A percentile compares a stretch with the other conserved stretches of the same genome.
Conservation (phyloP, 2,329 filamentous ascomycete species). For the Beauveria bassiana region DNA sequence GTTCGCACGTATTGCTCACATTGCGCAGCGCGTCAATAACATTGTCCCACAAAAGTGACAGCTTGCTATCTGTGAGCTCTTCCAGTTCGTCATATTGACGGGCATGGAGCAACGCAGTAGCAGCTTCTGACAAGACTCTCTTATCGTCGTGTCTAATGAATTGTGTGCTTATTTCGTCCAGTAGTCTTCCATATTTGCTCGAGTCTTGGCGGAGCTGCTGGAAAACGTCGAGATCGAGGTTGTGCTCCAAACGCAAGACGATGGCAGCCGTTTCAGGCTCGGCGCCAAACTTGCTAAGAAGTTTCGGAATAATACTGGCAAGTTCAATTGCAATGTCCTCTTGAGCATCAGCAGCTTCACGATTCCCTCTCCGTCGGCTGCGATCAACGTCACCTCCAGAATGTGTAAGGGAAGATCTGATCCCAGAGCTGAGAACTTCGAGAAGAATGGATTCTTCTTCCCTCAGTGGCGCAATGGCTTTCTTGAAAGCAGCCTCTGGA, state of each 20-base stretch:
- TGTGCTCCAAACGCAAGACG: constrained; percentile 77
- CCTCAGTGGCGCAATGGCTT: constrained; percentile 63
- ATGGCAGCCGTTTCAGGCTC: constrained; percentile 76
- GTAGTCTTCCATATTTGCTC: constrained; percentile 66
- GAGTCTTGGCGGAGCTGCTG: constrained; percentile 83
- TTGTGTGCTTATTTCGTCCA: constrained; percentile 90
- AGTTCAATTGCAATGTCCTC: constrained; percentile 74
- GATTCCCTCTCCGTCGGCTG: constrained; percentile 46
- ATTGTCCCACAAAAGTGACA: constrained; percentile 81
- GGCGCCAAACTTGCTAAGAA: constrained; percentile 92
- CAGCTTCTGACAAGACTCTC: constrained; percentile 75
- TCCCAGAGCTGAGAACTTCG: constrained; percentile 76
- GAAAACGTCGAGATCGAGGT: constrained; percentile 80
- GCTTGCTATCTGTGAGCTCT: constrained; percentile 73
- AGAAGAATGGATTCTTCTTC: constrained; percentile 79
- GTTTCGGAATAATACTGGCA: constrained; percentile 69
- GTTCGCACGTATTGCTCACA: constrained; percentile 62
- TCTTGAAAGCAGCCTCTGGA: constrained; percentile 57
- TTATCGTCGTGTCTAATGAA: constrained; percentile 89
- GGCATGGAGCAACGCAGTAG: constrained; percentile 74
- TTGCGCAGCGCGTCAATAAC: constrained; percentile 64
- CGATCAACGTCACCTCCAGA: constrained; percentile 54
- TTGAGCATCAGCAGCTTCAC: constrained; percentile 61
- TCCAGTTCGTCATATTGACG: constrained; percentile 81
- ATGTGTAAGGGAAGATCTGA: constrained; percentile 64